Evolutionary conservation across 2,329 filamentous ascomycete species (phyloP), one percentile per base, ranked within the genome.

Genomic region (Epichloe gansuensis): DNA sequence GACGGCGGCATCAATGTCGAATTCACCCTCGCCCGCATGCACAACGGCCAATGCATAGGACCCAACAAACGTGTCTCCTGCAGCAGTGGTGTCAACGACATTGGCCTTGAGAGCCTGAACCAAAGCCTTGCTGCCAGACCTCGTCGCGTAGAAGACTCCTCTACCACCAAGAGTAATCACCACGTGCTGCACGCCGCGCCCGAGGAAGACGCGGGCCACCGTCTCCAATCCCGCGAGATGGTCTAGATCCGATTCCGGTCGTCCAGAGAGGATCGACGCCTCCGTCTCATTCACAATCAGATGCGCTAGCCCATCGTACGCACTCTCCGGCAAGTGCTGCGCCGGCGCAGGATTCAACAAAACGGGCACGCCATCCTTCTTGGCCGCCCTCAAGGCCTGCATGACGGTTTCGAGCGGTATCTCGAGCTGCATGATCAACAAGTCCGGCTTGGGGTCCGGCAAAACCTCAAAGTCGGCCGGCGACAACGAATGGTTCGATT

Each of bases 61-160:
- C 2, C 93, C 91, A 5, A 94, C 88, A 70, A 96, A 96, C 0
- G 91, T 96, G 67, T 97, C 91, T 0, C 91, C 91, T 5, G 93
- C 93, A 2, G 86, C 91, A 7, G 91, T 97, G 1, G 91, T 97
- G 67, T 97, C 91, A 4, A 96, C 81, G 2, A 97, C 91, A 21
- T 67, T 70, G 4, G 88, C 85, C 67, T 86, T 85, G 56, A 80
- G 75, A 0, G 87, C 88, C 2, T 72, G 66, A 4, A 90, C 68
- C 57, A 82, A 62, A 1, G 72, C 75, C 50, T 72, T 72, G 44
- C 60, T 61, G 25, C 66, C 68, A 3, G 56, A 59, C 44, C 59
- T 69, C 21, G 74, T 78, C 52, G 76, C 72, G 63, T 79, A 88
- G 65, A 81, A 89, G 31, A 85, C 85, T n/a, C 90, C 90, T 55